These are phyloP conservation scores for Emericellopsis cladophorae DNA, from an alignment of 2,329 filamentous ascomycete genomes.

Conservation along the genomic window DNA sequence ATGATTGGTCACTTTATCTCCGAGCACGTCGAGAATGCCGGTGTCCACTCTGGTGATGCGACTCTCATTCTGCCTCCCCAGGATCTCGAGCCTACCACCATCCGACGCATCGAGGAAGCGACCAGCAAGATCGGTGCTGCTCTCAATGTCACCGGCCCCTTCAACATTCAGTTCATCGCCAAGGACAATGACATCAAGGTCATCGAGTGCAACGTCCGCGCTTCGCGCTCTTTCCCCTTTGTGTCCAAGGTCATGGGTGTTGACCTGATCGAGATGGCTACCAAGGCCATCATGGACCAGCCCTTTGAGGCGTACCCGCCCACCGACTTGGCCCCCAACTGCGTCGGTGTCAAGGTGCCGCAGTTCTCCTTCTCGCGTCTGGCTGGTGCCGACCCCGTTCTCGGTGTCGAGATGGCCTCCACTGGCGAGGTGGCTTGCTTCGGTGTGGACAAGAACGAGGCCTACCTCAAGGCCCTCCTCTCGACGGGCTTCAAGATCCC, in stretches of 20 bases:
- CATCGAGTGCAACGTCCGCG: constrained; percentile 96
- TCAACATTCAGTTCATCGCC: constrained; percentile 98
- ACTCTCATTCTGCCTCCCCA: constrained; percentile 92
- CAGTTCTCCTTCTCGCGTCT: constrained; percentile 98
- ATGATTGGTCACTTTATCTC: constrained; percentile 96
- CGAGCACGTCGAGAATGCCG: constrained; percentile 96
- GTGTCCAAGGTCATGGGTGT: constrained; percentile 98
- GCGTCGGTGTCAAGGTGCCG: constrained; percentile 93
- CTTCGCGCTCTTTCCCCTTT: constrained; percentile 93
- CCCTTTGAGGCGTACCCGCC: constrained; percentile 75
- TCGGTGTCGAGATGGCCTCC: constrained; percentile 98
- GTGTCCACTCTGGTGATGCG: constrained; percentile 95
- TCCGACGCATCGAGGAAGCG: constrained; percentile 83
- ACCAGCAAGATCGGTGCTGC: constrained; percentile 91
- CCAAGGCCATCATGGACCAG: constrained; percentile 84
- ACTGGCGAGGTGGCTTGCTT: constrained; percentile 98
- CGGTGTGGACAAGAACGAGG: constrained; percentile 90
- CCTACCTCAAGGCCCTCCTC: constrained; percentile 90
- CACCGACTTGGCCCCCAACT: constrained; percentile 61
- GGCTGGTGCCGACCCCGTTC: constrained; percentile 87
- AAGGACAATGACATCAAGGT: constrained; percentile 99
- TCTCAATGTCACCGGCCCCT: constrained; percentile 90
- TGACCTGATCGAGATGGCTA: constrained; percentile 96
- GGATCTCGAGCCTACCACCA: constrained; percentile 80
- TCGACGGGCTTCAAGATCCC: constrained; percentile 95